Evolutionary conservation across 805 yeast genomes (phyloP), one percentile per base, ranked within the genome.

Genomic region (Candida nonsorbophila): DNA sequence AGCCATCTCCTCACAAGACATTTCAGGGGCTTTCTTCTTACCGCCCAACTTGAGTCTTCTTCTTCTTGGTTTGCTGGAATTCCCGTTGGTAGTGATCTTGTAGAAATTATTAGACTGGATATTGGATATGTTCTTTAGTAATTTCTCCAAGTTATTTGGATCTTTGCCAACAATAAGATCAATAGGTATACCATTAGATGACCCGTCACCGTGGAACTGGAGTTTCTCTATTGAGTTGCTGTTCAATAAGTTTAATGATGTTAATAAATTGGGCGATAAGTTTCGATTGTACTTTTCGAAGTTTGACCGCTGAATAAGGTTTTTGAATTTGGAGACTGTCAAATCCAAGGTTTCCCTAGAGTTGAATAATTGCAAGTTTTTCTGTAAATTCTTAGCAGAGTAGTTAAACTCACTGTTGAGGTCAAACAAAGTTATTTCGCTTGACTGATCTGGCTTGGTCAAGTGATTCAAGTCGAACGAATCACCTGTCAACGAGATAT

Each of bases 301-400:
- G 53, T 63, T 58, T 14, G 79, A 72, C 36, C 86, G 60, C 42
- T 74, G 79, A 12, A 79, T 67, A 3, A 77, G 69, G 36, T 72
- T 75, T 16, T 65, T 67, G 38, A 81, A 69, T 18, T 64, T 59
- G 4, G 84, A 77, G 1, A 84, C 69, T 15, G 72, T 67, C 27
- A 90, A 53, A n/a, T 84, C 75, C 37, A 90, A 64, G 0, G 97
- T 84, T 41, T 84, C 86, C 39, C 96, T 72, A 2, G 90, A 77
- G 10, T 80, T 74, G 27, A 77, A 72, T 34, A 90, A 60, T 4
- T 48, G 37, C 11, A 56, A 44, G 25, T 50, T 54, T 36, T 51
- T 53, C 18, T 44, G 50, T 27, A 64, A 51, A 37, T 61, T 62
- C 14, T 84, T 70, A 1, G 83, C 71, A 9, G 88, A 64, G 45